A percentile compares a stretch with the other conserved stretches of the same genome.
Conservation (phyloP, 2,329 filamentous ascomycete genomes). For the Microsporum audouinii region DNA sequence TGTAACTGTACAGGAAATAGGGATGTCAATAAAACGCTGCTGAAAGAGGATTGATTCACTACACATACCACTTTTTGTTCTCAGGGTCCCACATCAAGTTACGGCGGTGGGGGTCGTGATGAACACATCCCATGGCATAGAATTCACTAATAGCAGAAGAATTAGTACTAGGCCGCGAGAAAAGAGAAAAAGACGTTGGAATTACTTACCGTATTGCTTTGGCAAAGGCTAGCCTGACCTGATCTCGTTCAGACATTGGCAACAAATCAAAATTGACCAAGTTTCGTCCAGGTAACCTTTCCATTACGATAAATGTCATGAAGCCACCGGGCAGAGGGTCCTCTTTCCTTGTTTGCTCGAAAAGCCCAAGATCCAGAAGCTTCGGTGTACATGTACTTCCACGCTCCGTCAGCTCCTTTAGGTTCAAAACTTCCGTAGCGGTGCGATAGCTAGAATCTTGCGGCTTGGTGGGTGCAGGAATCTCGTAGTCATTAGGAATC, state of each 20-base stretch:
- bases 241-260: conserved; percentile 12
- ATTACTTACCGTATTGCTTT: conserved; percentile 11
- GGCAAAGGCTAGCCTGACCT: conserved; percentile 12
- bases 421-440: background rate
- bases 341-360: conserved; percentile 4
- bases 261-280: conserved; percentile 11
- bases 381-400: background rate
- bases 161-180: background rate
- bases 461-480: background rate
- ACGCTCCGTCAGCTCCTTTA: background rate
- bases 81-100: conserved; percentile 14
- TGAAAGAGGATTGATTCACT: background rate
- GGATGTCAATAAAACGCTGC: background rate
- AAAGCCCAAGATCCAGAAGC: background rate
- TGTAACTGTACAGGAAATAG: conserved; percentile 8
- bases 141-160: conserved; percentile 11
- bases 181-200: background rate
- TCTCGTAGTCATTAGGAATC: conserved; percentile 1
- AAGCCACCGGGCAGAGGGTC: conserved; percentile 10
- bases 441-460: background rate
- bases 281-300: conserved; percentile 12
- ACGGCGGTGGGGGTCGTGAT: conserved; percentile 20
- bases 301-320: conserved; percentile 9
- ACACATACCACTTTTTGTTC: conserved; percentile 13
- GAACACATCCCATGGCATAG: conserved; percentile 8